Evolutionary conservation across 2,329 filamentous ascomycete species (phyloP).

Genomic region (Parastagonospora avenae): DNA sequence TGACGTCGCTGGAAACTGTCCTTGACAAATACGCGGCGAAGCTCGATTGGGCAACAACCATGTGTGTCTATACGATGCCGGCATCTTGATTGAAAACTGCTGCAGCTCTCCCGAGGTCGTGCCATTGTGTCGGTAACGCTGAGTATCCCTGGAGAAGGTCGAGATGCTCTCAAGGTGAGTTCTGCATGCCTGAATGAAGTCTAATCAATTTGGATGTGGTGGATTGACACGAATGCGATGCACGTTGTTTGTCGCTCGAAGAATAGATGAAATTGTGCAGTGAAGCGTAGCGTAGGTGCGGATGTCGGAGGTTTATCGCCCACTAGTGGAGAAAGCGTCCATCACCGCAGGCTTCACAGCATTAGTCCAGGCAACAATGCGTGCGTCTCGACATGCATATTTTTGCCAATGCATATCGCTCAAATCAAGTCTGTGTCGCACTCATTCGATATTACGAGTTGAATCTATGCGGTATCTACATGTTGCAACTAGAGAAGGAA

Average conservation of each 20-base stretch:
- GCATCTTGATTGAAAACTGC: no score
- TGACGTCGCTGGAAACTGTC: no score
- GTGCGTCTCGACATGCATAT: background rate
- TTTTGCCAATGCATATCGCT: background rate
- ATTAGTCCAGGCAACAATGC: slow-evolving; percentile 8
- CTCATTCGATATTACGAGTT: background rate
- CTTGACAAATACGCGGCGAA: no score
- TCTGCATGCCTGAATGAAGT: no score
- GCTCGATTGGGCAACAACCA: no score
- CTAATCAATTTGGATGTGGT: no score
- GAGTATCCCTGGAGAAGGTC: no score
- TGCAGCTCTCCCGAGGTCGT: no score
- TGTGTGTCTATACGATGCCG: no score
- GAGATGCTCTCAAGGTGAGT: no score
- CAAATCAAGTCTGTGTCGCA: background rate
- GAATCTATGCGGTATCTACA: slow-evolving; percentile 15
- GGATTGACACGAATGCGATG: no score
- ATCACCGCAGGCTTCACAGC: slow-evolving; percentile 15
- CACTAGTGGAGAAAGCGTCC: slow-evolving; percentile 7
- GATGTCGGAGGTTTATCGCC: slow-evolving; percentile 2
- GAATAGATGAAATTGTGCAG: slow-evolving; percentile 16
- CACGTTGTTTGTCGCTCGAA: background rate
- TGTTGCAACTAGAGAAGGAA: slow-evolving; percentile 1
- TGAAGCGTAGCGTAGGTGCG: slow-evolving; percentile 7
- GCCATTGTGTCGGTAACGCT: no score